A percentile compares a stretch with the other conserved stretches of the same genome.
Conservation (phyloP, 306 rosid genomes). For the Cucumis hystrix region DNA sequence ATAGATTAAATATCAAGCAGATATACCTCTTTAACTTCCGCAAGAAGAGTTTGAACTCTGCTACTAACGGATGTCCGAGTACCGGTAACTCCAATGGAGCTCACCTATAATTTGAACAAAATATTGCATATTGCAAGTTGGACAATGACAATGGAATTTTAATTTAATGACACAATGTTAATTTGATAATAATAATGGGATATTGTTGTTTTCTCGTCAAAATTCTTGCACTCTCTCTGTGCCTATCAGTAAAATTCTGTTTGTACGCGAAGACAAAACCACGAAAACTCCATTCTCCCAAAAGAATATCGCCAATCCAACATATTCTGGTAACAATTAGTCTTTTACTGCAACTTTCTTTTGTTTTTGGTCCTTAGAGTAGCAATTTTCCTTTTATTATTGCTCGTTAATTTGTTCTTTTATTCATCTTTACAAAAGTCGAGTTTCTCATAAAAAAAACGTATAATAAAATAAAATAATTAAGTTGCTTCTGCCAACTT, state of each 20-base stretch:
- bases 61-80: conserved; percentile 66
- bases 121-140: not conserved
- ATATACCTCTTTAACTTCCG: conserved; percentile 71
- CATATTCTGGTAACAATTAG: not conserved
- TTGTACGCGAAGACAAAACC: not conserved
- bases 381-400: not conserved
- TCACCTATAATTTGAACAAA: conserved; percentile 39
- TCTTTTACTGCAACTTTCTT: not conserved
- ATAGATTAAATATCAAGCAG: not conserved
- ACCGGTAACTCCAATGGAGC: conserved; percentile 81
- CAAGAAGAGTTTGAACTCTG: conserved; percentile 44
- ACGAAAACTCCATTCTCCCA: not conserved
- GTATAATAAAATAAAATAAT: not conserved
- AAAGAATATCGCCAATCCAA: not conserved
- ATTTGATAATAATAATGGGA: not conserved
- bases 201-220: not conserved
- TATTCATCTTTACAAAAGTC: not conserved
- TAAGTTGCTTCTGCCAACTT: not conserved
- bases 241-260: not conserved
- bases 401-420: not conserved
- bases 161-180: not conserved
- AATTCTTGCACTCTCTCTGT: not conserved
- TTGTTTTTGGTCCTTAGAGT: not conserved
- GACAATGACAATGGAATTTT: not conserved
- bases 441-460: not conserved